phyloP scores from a whole-genome alignment of 495 filamentous ascomycete genomes.

The Tuber melanosporum region DNA sequence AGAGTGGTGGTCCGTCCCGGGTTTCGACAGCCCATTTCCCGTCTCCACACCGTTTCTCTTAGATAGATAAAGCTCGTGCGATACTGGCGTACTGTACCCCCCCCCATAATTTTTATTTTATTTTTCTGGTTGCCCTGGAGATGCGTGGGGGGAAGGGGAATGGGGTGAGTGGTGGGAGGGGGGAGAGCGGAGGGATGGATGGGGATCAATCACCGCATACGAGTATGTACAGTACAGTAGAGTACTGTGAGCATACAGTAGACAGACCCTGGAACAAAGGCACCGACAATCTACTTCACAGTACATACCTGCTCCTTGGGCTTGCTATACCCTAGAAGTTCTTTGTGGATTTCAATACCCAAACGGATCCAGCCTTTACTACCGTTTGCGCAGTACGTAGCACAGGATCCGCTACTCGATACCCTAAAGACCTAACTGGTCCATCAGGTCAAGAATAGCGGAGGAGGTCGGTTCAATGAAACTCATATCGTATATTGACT shows the following conservation, averaged over 20 bases:
- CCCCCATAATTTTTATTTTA: conserved; percentile 27
- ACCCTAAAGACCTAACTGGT: neutral
- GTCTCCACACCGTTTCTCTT: conserved; percentile 33
- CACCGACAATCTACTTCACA: conserved; percentile 22
- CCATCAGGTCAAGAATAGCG: neutral
- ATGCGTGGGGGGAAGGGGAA: conserved; percentile 25
- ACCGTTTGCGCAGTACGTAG: neutral
- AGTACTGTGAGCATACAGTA: conserved; percentile 18
- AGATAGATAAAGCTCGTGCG: conserved; percentile 32
- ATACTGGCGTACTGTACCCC: conserved; percentile 27
- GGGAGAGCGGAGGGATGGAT: neutral
- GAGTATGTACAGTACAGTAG: conserved; percentile 13
- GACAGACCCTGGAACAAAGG: conserved; percentile 35
- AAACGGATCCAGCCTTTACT: conserved; percentile 1
- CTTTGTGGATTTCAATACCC: neutral
- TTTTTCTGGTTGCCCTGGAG: conserved; percentile 14
- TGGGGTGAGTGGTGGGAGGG: conserved; percentile 5
- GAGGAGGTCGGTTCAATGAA: neutral
- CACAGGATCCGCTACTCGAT: neutral
- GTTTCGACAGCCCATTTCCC: conserved; percentile 39
- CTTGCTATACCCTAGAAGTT: conserved; percentile 18
- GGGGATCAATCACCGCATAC: neutral
- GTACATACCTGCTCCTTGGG: conserved; percentile 30
- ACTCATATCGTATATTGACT: conserved; percentile 2
- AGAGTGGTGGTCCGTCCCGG: conserved; percentile 37